Base-by-base conservation (phyloP, 2,329 filamentous ascomycete genomes). In the Aspergillus uvarum region DNA sequence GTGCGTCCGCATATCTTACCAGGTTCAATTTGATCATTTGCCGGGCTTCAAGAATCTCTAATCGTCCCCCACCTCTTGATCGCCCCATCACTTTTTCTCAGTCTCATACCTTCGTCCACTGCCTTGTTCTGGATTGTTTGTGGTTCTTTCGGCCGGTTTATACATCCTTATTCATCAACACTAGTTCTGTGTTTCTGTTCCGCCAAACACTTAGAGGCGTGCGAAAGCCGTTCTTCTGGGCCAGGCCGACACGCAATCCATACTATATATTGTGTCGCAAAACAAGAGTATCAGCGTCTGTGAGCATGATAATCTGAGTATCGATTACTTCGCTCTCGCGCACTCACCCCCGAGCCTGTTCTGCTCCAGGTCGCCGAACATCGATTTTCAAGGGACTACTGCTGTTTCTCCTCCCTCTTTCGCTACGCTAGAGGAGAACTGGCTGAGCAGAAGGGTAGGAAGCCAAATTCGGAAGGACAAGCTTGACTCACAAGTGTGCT, bases 21-120 rank as follows among this genome's bases (percentile, higher is more conserved):
- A 60, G 61, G 58, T 51, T 55, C 26, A 38, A 60, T 58, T 60
- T 59, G 57, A 64, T 65, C 24, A 49, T 62, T 49, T 56, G 58
- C 35, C 42, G 38, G 48, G 19, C 54, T 44, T 44, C 58, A 56
- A 22, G 29, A 29, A 38, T 47, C 29, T 32, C 47, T 49, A 54
- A 47, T 35, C 54, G 49, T 53, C 19, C 24, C 50, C 14, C 47
- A 22, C 47, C 48, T 53, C 49, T 51, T 52, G 58, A 31, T 56
- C 54, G 14, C 49, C 24, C 42, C 44, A 6, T 44, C 48, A 19
- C 14, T 44, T 44, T 42, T 16, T 32, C n/a, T 19, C 31, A 24
- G 26, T 47, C 22, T 22, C 26, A 38, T 29, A 58, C 8, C 55
- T 57, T 56, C 56, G 56, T 54, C 47, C 31, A 31, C 56, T 55